Percentiles rank a stretch among this genome's conserved stretches.
Conservation (phyloP, 2,329 filamentous ascomycete genomes). For the Venturia asperata region DNA sequence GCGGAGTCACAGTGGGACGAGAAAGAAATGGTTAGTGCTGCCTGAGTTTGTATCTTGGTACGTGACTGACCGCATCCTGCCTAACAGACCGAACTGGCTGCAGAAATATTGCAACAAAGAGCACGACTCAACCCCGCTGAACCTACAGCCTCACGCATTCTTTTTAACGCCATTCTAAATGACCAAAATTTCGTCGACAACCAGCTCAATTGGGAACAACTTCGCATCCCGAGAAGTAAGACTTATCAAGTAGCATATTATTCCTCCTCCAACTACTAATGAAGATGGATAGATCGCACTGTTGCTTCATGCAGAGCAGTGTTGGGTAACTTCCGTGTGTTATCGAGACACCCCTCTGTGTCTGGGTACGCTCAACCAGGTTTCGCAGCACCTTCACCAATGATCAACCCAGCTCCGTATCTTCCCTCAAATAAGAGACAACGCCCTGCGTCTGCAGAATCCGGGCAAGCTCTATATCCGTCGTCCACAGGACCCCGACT, state of each 20-base stretch:
- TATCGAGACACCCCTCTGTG: background rate
- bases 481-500: background rate
- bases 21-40: slow-evolving; percentile 15
- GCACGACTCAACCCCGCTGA: slow-evolving; percentile 5
- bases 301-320: background rate
- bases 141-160: background rate
- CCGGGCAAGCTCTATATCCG: background rate
- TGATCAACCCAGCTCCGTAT: background rate
- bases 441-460: slow-evolving; percentile 11
- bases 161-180: slow-evolving; percentile 8
- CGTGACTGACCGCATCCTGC: slow-evolving; percentile 2
- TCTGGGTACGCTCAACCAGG: background rate
- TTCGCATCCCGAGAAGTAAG: slow-evolving; percentile 12
- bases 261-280: background rate
- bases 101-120: slow-evolving; percentile 17
- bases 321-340: background rate
- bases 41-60: background rate
- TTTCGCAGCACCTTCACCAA: slow-evolving; percentile 13
- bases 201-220: slow-evolving; percentile 17
- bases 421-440: slow-evolving; percentile 9
- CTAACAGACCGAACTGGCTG: slow-evolving; percentile 17
- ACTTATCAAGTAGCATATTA: background rate
- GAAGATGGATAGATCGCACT: slow-evolving; percentile 6
- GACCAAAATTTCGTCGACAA: background rate
- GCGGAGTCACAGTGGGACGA: slow-evolving; percentile 13